Base-by-base conservation (phyloP, 768 basidiomycete genomes). In the Wakefieldia striispora region DNA sequence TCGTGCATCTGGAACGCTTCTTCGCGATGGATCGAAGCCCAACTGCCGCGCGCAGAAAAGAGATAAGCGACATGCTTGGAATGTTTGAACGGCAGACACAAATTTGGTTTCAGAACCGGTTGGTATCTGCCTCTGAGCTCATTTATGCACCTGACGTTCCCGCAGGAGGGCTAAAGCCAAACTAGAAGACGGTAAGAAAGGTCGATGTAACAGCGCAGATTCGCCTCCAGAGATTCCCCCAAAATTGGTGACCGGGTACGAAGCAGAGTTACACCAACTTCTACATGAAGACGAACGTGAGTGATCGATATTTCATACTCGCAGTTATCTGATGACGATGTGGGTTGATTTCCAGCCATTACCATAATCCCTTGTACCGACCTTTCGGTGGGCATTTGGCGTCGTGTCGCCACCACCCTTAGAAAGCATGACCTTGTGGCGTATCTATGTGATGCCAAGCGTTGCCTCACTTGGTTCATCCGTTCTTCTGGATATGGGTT, bases 51-150 rank as follows among this genome's bases (percentile, higher is more conserved):
- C 77, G 82, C 42, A 75, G 90, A 37, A 80, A 81, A 46, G 88
- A 90, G 58, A 88, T 92, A 45, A 82, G 85, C 50, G 78, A 83
- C 21, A 66, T 80, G 47, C 73, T 92, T 5, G 86, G 87, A 14
- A 90, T 92, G 85, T 80, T 86, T 43, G 90, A 91, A 68, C 82
- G 88, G 33, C 90, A 91, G 72, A 90, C 87, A 0, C 90, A 91
- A 68, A 86, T 92, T 40, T 91, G 90, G 90, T 92, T 91, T 59
- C 89, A 92, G 65, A 91, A 92, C 63, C 75, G 89, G 89, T 58
- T 23, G 7, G 57, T 55, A 5, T 29, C 6, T 27, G 27, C 9
- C 36, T 43, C 11, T 45, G 12, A 37, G 2, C 8, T 7, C 20
- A 20, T 19, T 34, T 20, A 34, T 44, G 16, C 13, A 12, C 40